phyloP scores from a whole-genome alignment of 768 basidiomycete genomes.

The Leucocoprinus leucothites region DNA sequence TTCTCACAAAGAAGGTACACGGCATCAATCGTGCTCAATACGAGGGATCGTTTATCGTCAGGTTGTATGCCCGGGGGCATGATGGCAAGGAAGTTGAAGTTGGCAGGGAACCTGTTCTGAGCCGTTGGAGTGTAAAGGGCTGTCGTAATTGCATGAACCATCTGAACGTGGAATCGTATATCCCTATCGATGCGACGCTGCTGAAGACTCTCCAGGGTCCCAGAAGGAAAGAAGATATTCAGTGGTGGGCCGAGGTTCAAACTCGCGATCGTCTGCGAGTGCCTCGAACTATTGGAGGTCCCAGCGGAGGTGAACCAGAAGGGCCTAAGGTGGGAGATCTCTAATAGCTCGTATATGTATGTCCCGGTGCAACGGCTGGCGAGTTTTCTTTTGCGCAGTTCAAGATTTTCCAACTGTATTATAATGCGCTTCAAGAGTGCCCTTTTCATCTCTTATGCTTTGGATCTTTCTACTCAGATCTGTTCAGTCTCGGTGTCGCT shows the following conservation, averaged over 20 bases:
- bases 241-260: neutral
- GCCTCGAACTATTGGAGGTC: too few species aligned
- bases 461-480: too few species aligned
- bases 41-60: conserved; percentile 5
- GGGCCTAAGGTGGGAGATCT: too few species aligned
- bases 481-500: too few species aligned
- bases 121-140: conserved; percentile 2
- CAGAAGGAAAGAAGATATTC: neutral
- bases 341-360: too few species aligned
- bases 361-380: too few species aligned
- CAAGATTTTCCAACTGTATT: too few species aligned
- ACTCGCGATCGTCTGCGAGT: neutral
- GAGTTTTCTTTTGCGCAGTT: too few species aligned
- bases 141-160: conserved; percentile 1
- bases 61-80: conserved; percentile 5
- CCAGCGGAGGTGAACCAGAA: too few species aligned
- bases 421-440: too few species aligned
- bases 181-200: neutral
- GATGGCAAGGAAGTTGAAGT: conserved; percentile 5
- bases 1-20: neutral
- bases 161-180: neutral
- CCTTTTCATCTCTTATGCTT: too few species aligned
- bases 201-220: neutral
- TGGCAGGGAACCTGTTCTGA: conserved; percentile 4
- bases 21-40: conserved; percentile 1